phyloP scores from a whole-genome alignment of 306 rosid species.

The Cicer cuneatum region DNA sequence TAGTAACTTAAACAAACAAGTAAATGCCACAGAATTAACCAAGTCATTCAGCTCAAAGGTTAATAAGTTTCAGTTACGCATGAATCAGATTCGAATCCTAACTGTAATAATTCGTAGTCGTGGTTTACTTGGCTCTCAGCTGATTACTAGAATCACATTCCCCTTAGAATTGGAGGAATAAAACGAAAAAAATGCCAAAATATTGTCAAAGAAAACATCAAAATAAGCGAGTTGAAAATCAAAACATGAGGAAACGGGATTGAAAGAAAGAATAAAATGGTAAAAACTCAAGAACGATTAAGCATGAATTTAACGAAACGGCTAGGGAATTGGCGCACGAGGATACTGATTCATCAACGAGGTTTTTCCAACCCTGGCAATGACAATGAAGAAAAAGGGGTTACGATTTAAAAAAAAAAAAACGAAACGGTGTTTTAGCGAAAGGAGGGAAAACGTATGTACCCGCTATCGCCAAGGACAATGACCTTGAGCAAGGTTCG shows the following conservation, averaged over 20 bases:
- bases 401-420: not conserved
- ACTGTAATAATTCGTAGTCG: too few relatives aligned
- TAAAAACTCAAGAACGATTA: conserved; percentile 4
- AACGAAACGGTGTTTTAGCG: not conserved
- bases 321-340: not conserved
- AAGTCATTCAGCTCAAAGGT: too few relatives aligned
- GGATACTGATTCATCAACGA: conserved; percentile 99
- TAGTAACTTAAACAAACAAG: conserved; percentile 6
- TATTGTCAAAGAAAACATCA: not conserved
- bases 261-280: not conserved
- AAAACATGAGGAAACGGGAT: conserved; percentile 15
- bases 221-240: not conserved
- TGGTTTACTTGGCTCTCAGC: too few relatives aligned
- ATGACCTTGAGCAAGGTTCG: conserved; percentile 98
- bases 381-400: not conserved
- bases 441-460: conserved; percentile 44
- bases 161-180: too few relatives aligned
- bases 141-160: too few relatives aligned
- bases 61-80: too few relatives aligned
- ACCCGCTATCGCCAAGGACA: conserved; percentile 99
- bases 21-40: not conserved
- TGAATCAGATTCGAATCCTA: too few relatives aligned
- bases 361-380: conserved; percentile 92
- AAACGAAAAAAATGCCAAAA: not conserved
- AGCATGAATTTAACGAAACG: conserved; percentile 13